Conservation (phyloP, 2,329 filamentous ascomycete genomes). For the Alternaria sp. region DNA sequence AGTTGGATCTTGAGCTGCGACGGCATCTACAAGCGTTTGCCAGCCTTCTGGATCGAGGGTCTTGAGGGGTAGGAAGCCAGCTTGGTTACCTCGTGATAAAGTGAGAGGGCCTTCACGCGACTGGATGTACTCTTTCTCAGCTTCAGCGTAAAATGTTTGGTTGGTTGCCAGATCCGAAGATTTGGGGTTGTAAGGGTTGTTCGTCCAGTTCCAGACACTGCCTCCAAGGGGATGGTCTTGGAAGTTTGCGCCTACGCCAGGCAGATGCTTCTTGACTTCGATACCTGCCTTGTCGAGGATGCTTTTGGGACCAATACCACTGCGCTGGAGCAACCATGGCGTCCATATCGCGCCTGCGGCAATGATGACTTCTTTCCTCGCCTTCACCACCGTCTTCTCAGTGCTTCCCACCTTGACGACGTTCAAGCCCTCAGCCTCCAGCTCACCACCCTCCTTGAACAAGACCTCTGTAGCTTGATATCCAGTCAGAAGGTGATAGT, state of each 20-base stretch:
- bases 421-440: background rate
- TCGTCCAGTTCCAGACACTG: constrained; percentile 10
- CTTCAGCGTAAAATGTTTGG: background rate
- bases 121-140: background rate
- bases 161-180: background rate
- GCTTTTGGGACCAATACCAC: background rate
- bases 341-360: background rate
- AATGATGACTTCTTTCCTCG: background rate
- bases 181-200: constrained; percentile 1
- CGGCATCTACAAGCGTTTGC: constrained; percentile 14
- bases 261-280: constrained; percentile 30
- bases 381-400: background rate
- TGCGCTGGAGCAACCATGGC: background rate
- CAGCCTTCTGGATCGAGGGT: constrained; percentile 53
- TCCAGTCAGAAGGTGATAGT: constrained; percentile 34
- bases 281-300: constrained; percentile 30
- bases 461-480: constrained; percentile 18
- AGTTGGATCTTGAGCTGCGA: constrained; percentile 17
- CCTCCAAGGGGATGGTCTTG: constrained; percentile 38
- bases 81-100: background rate
- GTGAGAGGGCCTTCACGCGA: background rate
- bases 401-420: background rate
- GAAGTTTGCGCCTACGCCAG: constrained; percentile 44
- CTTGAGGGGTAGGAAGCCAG: constrained; percentile 64
- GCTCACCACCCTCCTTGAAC: background rate